These are phyloP conservation scores for Durio zibethinus DNA, from an alignment of 345 rosid species.

Conservation along the genomic window DNA sequence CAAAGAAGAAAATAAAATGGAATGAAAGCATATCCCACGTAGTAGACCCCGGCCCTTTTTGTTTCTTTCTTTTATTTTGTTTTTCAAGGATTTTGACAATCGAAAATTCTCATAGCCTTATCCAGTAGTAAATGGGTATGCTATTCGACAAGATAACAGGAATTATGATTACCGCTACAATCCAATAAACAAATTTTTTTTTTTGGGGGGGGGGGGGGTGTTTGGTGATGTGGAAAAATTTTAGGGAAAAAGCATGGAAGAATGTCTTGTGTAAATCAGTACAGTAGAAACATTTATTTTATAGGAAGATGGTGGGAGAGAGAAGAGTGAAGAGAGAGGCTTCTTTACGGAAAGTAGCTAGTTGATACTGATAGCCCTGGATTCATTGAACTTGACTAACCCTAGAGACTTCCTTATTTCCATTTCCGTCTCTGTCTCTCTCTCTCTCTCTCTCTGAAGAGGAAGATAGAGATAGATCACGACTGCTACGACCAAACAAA, in stretches of 20 bases:
- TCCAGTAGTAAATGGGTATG: not conserved
- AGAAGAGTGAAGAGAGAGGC: conserved; percentile 21
- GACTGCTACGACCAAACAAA: not conserved
- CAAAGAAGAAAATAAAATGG: conserved; percentile 8
- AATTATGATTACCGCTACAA: not conserved
- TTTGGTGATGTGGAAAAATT: not conserved
- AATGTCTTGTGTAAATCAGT: conserved; percentile 17
- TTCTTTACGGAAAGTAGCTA: conserved; percentile 59
- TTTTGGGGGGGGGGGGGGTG: too few species aligned
- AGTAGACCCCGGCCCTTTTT: not conserved
- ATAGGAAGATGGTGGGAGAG: not conserved
- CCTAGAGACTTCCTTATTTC: conserved; percentile 17
- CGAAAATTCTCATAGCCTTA: not conserved
- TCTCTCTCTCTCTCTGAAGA: not conserved
- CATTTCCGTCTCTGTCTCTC: not conserved
- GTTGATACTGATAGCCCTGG: conserved; percentile 6
- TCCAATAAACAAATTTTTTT: not conserved
- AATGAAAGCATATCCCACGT: not conserved
- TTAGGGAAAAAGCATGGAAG: not conserved
- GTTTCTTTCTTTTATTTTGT: not conserved
- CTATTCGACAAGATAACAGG: not conserved
- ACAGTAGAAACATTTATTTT: conserved; percentile 17
- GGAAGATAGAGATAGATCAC: conserved; percentile 7
- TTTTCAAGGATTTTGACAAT: not conserved
- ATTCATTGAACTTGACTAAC: conserved; percentile 52